Conservation (phyloP, 495 filamentous ascomycete species). For the Xanthoparmelia taractica region DNA sequence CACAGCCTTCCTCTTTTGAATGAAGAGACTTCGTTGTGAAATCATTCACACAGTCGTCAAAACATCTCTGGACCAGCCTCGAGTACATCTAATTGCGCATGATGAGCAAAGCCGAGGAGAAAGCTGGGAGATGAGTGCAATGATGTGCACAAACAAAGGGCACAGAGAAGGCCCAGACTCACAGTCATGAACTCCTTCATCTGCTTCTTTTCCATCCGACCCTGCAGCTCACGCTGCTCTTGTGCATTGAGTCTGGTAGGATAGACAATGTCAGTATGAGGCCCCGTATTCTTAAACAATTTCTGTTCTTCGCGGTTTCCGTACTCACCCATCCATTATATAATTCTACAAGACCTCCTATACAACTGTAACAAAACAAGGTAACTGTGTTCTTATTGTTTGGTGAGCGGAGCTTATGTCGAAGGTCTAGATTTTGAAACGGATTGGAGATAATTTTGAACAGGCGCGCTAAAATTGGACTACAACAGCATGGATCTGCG, state of each 20-base stretch:
- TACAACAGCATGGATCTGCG: neutral
- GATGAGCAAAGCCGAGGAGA: neutral
- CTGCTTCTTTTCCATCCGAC: conserved; percentile 91
- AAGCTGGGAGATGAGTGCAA: no score
- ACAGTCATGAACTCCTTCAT: conserved; percentile 98
- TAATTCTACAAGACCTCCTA: neutral
- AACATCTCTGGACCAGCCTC: conserved; percentile 89
- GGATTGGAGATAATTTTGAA: neutral
- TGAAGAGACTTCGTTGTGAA: conserved; percentile 94
- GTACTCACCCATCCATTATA: conserved; percentile 20
- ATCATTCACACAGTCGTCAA: conserved; percentile 93
- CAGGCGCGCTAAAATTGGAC: conserved; percentile 2
- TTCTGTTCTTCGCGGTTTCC: neutral
- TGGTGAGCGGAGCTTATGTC: neutral
- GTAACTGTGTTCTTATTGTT: neutral
- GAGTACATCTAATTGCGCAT: conserved; percentile 73
- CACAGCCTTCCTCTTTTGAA: conserved; percentile 77
- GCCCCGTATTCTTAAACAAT: neutral
- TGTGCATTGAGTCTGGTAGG: conserved; percentile 53
- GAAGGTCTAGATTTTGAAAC: neutral
- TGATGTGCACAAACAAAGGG: neutral
- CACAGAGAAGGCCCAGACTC: conserved; percentile 33
- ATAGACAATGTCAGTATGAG: conserved; percentile 2
- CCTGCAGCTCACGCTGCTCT: conserved; percentile 86
- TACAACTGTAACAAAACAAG: neutral